A percentile compares a stretch with the other conserved stretches of the same genome.
Conservation (phyloP, 108 stramenopile genomes). For the Nannochloropsis oceanica region DNA sequence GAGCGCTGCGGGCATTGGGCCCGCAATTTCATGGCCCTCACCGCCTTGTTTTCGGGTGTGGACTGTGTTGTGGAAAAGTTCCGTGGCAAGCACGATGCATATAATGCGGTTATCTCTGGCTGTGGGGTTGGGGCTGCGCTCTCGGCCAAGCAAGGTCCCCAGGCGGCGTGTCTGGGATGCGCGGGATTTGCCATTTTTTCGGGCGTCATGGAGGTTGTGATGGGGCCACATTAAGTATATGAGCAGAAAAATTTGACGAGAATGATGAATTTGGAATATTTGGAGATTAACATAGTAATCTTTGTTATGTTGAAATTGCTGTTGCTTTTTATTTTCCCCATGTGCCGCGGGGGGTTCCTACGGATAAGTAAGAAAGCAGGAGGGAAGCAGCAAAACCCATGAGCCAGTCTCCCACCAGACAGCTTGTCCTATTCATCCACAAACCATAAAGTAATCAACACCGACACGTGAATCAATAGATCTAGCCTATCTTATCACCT, state of each 20-base stretch:
- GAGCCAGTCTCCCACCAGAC: too few relatives aligned
- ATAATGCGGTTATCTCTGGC: conserved; percentile 36
- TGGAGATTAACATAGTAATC: not conserved
- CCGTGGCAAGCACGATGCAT: conserved; percentile 33
- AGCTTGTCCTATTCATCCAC: too few relatives aligned
- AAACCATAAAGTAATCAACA: too few relatives aligned
- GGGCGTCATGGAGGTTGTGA: conserved; percentile 25
- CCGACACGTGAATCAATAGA: too few relatives aligned
- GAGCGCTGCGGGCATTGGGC: conserved; percentile 28
- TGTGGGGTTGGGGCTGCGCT: conserved; percentile 34
- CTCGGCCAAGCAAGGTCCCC: conserved; percentile 30
- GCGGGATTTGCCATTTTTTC: conserved; percentile 38
- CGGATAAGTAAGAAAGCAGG: too few relatives aligned
- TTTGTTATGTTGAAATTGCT: not conserved
- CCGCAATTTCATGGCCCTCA: conserved; percentile 34
- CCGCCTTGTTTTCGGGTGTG: conserved; percentile 35
- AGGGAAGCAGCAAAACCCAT: too few relatives aligned
- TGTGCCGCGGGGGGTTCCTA: too few relatives aligned
- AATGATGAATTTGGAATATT: too few relatives aligned
- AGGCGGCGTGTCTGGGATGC: conserved; percentile 36
- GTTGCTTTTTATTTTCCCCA: not conserved
- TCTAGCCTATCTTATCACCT: too few relatives aligned
- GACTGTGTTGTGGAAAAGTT: conserved; percentile 41
- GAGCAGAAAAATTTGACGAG: too few relatives aligned
- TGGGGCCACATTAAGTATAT: conserved; percentile 9